Conservation (phyloP, 2,329 filamentous ascomycete genomes). For the Clarireedia homoeocarpa region DNA sequence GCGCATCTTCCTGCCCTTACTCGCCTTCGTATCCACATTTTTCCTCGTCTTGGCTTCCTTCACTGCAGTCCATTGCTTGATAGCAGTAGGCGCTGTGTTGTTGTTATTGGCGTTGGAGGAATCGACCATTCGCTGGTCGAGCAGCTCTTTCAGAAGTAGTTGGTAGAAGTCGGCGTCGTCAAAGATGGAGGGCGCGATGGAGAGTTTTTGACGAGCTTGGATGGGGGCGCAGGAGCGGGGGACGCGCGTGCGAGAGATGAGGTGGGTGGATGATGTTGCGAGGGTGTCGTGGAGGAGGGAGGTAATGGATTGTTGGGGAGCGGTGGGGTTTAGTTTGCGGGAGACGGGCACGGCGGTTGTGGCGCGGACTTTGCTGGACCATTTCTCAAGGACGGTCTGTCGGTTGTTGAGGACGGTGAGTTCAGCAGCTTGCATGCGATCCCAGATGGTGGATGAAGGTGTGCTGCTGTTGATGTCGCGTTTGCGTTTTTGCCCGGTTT, state of each 20-base stretch:
- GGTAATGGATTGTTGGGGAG: constrained; percentile 54
- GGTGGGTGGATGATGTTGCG: constrained; percentile 49
- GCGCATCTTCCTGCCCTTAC: constrained; percentile 87
- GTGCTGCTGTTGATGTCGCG: constrained; percentile 45
- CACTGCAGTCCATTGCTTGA: constrained; percentile 53
- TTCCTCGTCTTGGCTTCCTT: constrained; percentile 75
- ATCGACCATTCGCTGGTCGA: constrained; percentile 77
- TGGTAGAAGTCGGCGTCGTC: constrained; percentile 96
- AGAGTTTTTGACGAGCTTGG: constrained; percentile 51
- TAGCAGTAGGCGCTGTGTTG: constrained; percentile 30
- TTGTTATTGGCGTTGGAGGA: constrained; percentile 37
- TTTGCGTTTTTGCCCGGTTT: constrained; percentile 55
- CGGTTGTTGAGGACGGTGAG: constrained; percentile 50
- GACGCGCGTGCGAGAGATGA: constrained; percentile 60
- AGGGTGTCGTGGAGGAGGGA: constrained; percentile 63
- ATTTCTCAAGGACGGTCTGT: constrained; percentile 73
- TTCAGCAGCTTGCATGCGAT: constrained; percentile 61
- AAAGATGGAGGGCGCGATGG: constrained; percentile 61
- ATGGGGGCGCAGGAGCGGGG: constrained; percentile 70
- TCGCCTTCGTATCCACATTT: constrained; percentile 85
- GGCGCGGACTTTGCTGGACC: constrained; percentile 72
- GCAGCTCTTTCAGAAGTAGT: constrained; percentile 81
- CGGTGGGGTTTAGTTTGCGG: constrained; percentile 46
- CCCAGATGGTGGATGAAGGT: constrained; percentile 62
- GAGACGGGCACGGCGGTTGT: constrained; percentile 48